These are phyloP conservation scores for Fennellomyces sp. DNA, from an alignment of 371 early-diverging fungal species.

Conservation along the genomic window DNA sequence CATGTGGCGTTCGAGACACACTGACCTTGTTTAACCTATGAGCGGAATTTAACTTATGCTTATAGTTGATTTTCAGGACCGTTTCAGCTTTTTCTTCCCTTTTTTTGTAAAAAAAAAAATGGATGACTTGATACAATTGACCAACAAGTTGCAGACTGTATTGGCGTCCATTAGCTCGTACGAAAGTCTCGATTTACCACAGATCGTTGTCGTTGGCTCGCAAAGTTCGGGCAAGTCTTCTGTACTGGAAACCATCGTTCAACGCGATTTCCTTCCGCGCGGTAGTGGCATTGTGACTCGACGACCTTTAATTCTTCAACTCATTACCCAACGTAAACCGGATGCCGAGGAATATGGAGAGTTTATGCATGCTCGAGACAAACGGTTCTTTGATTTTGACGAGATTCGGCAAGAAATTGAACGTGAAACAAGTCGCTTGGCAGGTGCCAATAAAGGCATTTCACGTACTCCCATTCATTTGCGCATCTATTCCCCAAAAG, in stretches of 20 bases:
- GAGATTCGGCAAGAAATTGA: constrained; percentile 91
- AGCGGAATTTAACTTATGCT: no score
- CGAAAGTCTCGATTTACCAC: constrained; percentile 88
- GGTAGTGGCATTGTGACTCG: constrained; percentile 94
- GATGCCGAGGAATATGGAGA: constrained; percentile 63
- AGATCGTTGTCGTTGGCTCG: constrained; percentile 84
- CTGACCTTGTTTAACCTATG: no score
- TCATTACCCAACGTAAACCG: constrained; percentile 67
- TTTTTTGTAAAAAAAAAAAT: background rate
- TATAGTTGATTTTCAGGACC: no score
- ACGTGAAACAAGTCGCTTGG: constrained; percentile 84
- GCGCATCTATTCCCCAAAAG: constrained; percentile 83
- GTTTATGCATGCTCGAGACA: constrained; percentile 78
- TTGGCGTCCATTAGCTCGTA: constrained; percentile 82
- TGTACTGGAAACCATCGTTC: constrained; percentile 90
- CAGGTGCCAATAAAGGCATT: constrained; percentile 89
- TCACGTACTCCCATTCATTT: constrained; percentile 87
- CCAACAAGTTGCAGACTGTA: constrained; percentile 95
- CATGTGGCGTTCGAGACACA: no score
- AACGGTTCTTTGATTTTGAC: constrained; percentile 79
- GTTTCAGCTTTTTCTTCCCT: background rate
- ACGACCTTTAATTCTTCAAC: constrained; percentile 89
- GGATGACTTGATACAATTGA: constrained; percentile 80
- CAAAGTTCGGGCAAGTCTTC: constrained; percentile 96
- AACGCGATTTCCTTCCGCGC: constrained; percentile 89